phyloP scores from a whole-genome alignment of 208 protist species.

The Acanthamoeba triangularis region DNA sequence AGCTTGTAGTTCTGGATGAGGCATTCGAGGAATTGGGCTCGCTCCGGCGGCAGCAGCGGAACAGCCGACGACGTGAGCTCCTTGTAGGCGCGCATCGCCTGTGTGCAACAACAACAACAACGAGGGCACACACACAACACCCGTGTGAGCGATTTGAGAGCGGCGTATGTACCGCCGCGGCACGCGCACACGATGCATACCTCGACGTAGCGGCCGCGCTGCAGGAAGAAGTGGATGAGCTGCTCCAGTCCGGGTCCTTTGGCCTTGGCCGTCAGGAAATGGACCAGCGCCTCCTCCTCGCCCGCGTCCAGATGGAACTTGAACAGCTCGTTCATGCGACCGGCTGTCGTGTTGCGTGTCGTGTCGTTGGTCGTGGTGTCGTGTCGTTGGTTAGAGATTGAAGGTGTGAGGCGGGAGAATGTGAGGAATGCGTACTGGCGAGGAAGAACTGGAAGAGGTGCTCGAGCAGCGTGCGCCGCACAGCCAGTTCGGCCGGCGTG shows the following conservation, averaged over 20 bases:
- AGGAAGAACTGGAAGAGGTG: slow-evolving; percentile 31
- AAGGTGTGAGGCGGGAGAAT: background rate
- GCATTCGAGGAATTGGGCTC: background rate
- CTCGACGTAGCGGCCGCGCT: slow-evolving; percentile 20
- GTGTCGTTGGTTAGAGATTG: background rate
- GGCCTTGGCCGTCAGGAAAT: slow-evolving; percentile 15
- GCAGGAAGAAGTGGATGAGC: slow-evolving; percentile 41
- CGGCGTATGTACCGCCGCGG: background rate
- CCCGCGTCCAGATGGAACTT: slow-evolving; percentile 9
- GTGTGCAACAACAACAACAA: background rate
- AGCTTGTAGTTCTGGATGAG: slow-evolving; percentile 6
- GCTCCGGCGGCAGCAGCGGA: slow-evolving; percentile 10
- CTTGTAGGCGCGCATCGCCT: slow-evolving; percentile 4
- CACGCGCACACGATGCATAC: background rate
- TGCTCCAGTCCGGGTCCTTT: slow-evolving; percentile 17
- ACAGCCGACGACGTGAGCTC: slow-evolving; percentile 2
- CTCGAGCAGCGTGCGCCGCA: background rate
- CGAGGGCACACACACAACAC: too few species aligned
- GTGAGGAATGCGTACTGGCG: background rate
- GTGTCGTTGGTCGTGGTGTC: too few species aligned
- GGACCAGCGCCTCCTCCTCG: slow-evolving; percentile 23
- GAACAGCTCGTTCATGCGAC: slow-evolving; percentile 20
- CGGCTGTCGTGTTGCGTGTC: background rate
- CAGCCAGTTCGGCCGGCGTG: background rate
- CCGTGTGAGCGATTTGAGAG: background rate